phyloP scores from a whole-genome alignment of 805 yeast genomes.

The Zygosaccharomyces kombuchaensis region DNA sequence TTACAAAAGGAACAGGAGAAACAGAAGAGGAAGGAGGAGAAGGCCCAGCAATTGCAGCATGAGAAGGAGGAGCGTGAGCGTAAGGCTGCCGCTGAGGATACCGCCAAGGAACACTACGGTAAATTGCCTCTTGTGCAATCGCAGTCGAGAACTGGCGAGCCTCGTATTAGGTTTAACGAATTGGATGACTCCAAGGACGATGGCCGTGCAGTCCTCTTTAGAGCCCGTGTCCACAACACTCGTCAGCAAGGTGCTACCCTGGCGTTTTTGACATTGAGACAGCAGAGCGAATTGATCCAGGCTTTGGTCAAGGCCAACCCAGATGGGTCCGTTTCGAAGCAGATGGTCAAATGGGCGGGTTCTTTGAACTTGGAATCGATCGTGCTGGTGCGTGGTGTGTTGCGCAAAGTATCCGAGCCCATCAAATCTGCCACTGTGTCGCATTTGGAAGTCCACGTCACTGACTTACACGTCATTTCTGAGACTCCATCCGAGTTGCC shows the following conservation, averaged over 20 bases:
- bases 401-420: slow-evolving; percentile 77
- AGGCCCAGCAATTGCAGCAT: slow-evolving; percentile 79
- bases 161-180: slow-evolving; percentile 54
- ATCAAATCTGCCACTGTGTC: slow-evolving; percentile 89
- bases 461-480: slow-evolving; percentile 68
- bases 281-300: slow-evolving; percentile 78
- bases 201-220: slow-evolving; percentile 73
- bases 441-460: slow-evolving; percentile 78
- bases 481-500: slow-evolving; percentile 93
- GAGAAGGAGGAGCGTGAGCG: slow-evolving; percentile 74
- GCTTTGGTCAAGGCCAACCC: slow-evolving; percentile 75
- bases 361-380: slow-evolving; percentile 82
- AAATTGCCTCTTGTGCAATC: slow-evolving; percentile 84
- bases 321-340: slow-evolving; percentile 72
- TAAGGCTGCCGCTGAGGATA: slow-evolving; percentile 75
- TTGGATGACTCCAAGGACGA: slow-evolving; percentile 45
- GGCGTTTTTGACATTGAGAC: slow-evolving; percentile 87
- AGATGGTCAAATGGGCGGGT: slow-evolving; percentile 95
- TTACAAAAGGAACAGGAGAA: slow-evolving; percentile 90
- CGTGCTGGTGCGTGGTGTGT: slow-evolving; percentile 83
- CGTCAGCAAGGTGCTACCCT: slow-evolving; percentile 96
- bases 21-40: slow-evolving; percentile 87
- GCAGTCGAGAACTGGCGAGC: slow-evolving; percentile 70
- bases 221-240: slow-evolving; percentile 91
- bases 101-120: slow-evolving; percentile 86